These are phyloP conservation scores for Boletus tomentosulus DNA, from an alignment of 768 basidiomycete species.

Conservation along the genomic window DNA sequence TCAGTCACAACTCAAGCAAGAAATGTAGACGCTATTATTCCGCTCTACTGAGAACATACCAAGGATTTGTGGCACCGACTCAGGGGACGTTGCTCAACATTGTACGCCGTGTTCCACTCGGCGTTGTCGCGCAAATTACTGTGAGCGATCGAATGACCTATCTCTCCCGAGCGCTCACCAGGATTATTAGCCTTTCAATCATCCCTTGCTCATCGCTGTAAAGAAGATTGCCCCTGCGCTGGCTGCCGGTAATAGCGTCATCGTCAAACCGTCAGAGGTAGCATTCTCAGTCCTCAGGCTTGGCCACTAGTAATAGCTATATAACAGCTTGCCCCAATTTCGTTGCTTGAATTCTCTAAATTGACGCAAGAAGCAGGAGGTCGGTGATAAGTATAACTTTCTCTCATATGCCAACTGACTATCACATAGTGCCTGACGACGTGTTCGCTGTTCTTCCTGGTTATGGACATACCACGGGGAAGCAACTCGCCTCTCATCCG, in stretches of 20 bases:
- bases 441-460: constrained; percentile 75
- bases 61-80: constrained; percentile 68
- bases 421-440: constrained; percentile 61
- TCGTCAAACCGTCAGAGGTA: constrained; percentile 81
- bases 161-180: not conserved
- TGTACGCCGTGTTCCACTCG: constrained; percentile 74
- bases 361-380: constrained; percentile 64
- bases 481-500: constrained; percentile 59
- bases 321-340: constrained; percentile 66
- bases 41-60: constrained; percentile 66
- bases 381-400: constrained; percentile 28
- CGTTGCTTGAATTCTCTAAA: constrained; percentile 71
- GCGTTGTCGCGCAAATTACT: constrained; percentile 87
- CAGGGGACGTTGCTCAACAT: constrained; percentile 78
- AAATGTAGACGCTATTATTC: constrained; percentile 66
- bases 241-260: constrained; percentile 79
- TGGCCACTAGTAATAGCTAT: not conserved
- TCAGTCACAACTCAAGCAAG: constrained; percentile 1
- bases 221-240: constrained; percentile 87
- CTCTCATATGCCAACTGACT: not conserved
- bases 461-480: constrained; percentile 60
- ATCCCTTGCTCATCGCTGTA: constrained; percentile 81
- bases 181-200: constrained; percentile 72
- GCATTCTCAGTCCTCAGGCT: not conserved
- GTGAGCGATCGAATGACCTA: constrained; percentile 35